phyloP scores from a whole-genome alignment of 2,329 filamentous ascomycete genomes.

The Ceratocystis alfenasii region DNA sequence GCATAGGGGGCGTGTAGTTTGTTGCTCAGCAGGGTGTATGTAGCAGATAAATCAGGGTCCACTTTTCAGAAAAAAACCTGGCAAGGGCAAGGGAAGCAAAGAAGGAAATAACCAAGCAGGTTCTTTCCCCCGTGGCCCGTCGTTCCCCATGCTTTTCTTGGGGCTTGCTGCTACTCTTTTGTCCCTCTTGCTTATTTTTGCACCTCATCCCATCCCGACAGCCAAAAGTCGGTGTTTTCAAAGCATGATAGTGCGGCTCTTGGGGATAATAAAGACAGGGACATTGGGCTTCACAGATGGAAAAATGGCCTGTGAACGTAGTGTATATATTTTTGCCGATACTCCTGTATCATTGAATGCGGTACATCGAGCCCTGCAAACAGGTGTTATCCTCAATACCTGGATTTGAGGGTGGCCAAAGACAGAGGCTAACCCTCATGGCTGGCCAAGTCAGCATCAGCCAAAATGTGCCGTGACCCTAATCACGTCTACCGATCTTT shows the following conservation, averaged over 20 bases:
- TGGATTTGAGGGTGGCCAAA: neutral
- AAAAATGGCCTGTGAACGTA: neutral
- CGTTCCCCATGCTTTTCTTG: conserved; percentile 7
- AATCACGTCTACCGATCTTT: neutral
- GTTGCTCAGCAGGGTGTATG: neutral
- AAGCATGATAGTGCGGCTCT: neutral
- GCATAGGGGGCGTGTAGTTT: too few species aligned
- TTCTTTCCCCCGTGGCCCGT: neutral
- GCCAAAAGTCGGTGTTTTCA: conserved; percentile 13
- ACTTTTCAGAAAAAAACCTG: conserved; percentile 5
- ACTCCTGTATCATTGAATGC: neutral
- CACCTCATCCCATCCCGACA: conserved; percentile 14
- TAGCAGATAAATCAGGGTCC: neutral
- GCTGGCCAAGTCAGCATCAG: too few species aligned
- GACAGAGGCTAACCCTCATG: neutral
- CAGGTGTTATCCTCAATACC: neutral
- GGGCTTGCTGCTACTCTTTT: conserved; percentile 2
- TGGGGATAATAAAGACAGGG: neutral
- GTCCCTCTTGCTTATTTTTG: neutral
- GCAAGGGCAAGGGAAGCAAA: conserved; percentile 11
- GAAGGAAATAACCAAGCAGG: conserved; percentile 11
- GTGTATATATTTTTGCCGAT: neutral
- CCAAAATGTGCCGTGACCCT: neutral
- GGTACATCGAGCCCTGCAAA: neutral
- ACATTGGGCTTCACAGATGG: neutral